Conservation (phyloP, 2,329 filamentous ascomycete species). For the Hymenoscyphus scutula region DNA sequence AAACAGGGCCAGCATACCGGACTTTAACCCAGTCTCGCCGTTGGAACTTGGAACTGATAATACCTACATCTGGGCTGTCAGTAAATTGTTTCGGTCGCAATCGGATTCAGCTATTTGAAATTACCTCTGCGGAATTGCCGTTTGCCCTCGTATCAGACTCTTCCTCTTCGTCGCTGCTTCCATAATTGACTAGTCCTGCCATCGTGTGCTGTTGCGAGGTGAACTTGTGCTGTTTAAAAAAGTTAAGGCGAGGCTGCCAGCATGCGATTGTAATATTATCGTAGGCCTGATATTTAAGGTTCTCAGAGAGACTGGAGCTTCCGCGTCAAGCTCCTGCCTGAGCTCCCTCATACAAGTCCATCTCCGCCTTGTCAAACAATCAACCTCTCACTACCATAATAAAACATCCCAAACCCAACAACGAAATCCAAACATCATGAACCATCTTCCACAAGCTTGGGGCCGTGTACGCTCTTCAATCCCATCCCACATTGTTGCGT, state of each 20-base stretch:
- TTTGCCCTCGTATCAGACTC: slow-evolving; percentile 21
- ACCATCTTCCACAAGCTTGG: slow-evolving; percentile 72
- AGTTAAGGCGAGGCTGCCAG: background rate
- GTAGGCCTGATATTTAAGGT: slow-evolving; percentile 18
- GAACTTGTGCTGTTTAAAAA: background rate
- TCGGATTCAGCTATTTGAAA: slow-evolving; percentile 8
- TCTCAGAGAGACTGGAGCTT: slow-evolving; percentile 13
- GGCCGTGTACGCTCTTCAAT: slow-evolving; percentile 58
- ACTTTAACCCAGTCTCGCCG: slow-evolving; percentile 21
- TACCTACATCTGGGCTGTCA: slow-evolving; percentile 27
- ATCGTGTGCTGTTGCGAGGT: slow-evolving; percentile 21
- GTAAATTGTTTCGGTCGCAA: slow-evolving; percentile 14
- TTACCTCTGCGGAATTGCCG: slow-evolving; percentile 24
- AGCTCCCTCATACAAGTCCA: slow-evolving; percentile 11
- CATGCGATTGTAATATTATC: background rate
- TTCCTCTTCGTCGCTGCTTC: slow-evolving; percentile 41
- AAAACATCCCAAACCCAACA: background rate
- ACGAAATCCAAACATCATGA: slow-evolving; percentile 47
- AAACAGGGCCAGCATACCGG: slow-evolving; percentile 21
- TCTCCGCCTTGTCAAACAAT: slow-evolving; percentile 8
- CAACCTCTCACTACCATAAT: slow-evolving; percentile 7
- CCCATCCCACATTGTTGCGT: background rate
- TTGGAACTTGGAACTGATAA: slow-evolving; percentile 18
- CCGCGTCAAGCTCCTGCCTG: slow-evolving; percentile 27
- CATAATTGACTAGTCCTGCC: slow-evolving; percentile 40